These are phyloP conservation scores for Penicillium alfredii DNA, from an alignment of 495 filamentous ascomycete genomes.

Conservation along the genomic window DNA sequence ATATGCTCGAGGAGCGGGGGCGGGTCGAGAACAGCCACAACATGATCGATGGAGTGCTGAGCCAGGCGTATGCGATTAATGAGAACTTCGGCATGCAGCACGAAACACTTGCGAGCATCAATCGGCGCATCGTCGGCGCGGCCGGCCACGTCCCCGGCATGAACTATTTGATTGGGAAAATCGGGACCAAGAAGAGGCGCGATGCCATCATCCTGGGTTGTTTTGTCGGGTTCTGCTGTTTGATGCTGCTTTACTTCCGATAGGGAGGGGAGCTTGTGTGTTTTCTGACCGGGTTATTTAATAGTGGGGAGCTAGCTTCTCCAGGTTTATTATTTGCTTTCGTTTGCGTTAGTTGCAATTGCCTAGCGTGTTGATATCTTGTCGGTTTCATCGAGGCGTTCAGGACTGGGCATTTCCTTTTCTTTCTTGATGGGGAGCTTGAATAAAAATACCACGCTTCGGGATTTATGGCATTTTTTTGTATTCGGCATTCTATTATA, in stretches of 20 bases:
- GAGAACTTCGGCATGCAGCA: conserved; percentile 84
- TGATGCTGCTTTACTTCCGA: conserved; percentile 79
- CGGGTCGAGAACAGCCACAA: conserved; percentile 82
- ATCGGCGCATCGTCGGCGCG: conserved; percentile 78
- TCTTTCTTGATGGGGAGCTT: conserved; percentile 8
- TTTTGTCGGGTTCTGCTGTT: conserved; percentile 86
- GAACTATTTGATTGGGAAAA: conserved; percentile 87
- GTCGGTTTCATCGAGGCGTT: conserved; percentile 18
- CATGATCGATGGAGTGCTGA: conserved; percentile 83
- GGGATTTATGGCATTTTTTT: conserved; percentile 11
- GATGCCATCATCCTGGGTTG: conserved; percentile 89
- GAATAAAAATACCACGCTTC: conserved; percentile 16
- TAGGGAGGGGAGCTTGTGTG: conserved; percentile 32
- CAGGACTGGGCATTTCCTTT: conserved; percentile 13
- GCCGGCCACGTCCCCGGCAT: conserved; percentile 89
- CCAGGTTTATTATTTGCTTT: conserved; percentile 6
- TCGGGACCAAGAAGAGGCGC: conserved; percentile 89
- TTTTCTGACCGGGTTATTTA: too few relatives aligned
- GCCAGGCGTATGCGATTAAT: conserved; percentile 95
- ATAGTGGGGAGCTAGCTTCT: too few relatives aligned
- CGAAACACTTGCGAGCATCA: conserved; percentile 79
- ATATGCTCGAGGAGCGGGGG: conserved; percentile 88
- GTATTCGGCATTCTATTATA: conserved; percentile 23
- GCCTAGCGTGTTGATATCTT: conserved; percentile 17
- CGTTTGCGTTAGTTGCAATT: conserved; percentile 11